A percentile compares a stretch with the other conserved stretches of the same genome.
These are phyloP conservation scores for Stramenopiles sp. DNA, from an alignment of 352 stramenopile genomes.

Conservation along the genomic window DNA sequence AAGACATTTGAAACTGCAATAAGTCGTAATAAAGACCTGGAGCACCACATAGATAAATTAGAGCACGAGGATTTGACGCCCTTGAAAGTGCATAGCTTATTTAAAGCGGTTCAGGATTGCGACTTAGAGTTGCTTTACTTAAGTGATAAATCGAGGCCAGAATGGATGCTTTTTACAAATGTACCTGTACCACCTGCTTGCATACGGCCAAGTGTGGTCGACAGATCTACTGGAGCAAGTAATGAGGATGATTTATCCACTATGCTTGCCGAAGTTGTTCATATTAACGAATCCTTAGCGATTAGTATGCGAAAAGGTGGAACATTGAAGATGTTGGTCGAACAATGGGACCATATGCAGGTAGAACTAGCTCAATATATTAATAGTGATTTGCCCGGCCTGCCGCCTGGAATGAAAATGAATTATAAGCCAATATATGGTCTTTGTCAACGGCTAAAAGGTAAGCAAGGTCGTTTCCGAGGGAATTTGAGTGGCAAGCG, in stretches of 20 bases:
- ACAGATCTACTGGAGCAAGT: constrained; percentile 77
- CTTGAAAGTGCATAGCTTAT: constrained; percentile 20
- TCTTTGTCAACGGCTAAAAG: constrained; percentile 91
- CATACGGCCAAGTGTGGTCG: constrained; percentile 92
- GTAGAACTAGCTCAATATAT: constrained; percentile 89
- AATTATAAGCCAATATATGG: constrained; percentile 78
- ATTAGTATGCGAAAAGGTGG: constrained; percentile 77
- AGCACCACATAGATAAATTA: constrained; percentile 10
- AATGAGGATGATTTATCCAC: constrained; percentile 98
- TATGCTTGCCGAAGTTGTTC: constrained; percentile 97
- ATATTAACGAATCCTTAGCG: constrained; percentile 89
- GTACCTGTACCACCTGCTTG: constrained; percentile 94
- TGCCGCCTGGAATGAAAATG: constrained; percentile 73
- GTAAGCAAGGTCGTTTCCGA: constrained; percentile 90
- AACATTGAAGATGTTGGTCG: constrained; percentile 93
- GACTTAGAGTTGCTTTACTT: constrained; percentile 34
- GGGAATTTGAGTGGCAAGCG: constrained; percentile 96
- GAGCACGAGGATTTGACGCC: constrained; percentile 63
- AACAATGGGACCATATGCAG: constrained; percentile 98
- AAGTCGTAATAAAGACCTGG: not conserved
- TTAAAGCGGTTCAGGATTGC: constrained; percentile 25
- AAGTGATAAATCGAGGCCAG: constrained; percentile 40
- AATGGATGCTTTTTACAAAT: constrained; percentile 90
- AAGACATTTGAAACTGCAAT: not conserved
- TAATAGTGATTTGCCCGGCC: constrained; percentile 89